These are phyloP conservation scores for Endoconidiophora polonica DNA, from an alignment of 2,329 filamentous ascomycete genomes.

Conservation along the genomic window DNA sequence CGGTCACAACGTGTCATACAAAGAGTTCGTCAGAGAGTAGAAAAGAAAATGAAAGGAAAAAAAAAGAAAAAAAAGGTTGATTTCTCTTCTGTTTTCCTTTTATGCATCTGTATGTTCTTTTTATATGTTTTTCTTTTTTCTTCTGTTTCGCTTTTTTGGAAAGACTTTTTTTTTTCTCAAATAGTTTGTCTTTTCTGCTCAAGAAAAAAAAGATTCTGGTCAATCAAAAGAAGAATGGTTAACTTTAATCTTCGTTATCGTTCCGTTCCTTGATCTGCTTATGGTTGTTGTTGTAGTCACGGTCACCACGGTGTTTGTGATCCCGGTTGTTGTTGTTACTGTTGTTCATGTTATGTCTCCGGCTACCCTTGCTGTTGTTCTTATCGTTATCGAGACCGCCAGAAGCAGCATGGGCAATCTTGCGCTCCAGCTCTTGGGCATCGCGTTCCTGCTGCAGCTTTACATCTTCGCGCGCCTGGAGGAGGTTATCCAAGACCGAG, in stretches of 20 bases:
- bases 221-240: not conserved
- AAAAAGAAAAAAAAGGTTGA: not conserved
- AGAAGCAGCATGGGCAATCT: constrained; percentile 31
- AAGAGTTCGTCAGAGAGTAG: too few relatives aligned
- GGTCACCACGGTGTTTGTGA: constrained; percentile 20
- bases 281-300: constrained; percentile 16
- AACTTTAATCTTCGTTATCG: constrained; percentile 38
- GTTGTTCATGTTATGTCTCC: constrained; percentile 19
- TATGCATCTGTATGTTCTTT: constrained; percentile 1
- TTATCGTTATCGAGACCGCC: constrained; percentile 19
- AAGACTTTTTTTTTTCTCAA: not conserved
- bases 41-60: not conserved
- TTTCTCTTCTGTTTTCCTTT: not conserved
- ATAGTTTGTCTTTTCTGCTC: constrained; percentile 6
- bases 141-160: not conserved
- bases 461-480: constrained; percentile 65
- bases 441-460: constrained; percentile 64
- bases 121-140: constrained; percentile 1
- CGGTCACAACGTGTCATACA: too few relatives aligned
- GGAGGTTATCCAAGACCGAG: constrained; percentile 62
- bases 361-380: constrained; percentile 18
- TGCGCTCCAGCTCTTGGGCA: constrained; percentile 52
- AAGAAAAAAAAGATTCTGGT: not conserved
- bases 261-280: constrained; percentile 29
- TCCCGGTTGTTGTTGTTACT: constrained; percentile 17